Percentiles rank a stretch among this genome's conserved stretches.
phyloP scores from a whole-genome alignment of 345 rosid genomes.

The Turritis glabra region DNA sequence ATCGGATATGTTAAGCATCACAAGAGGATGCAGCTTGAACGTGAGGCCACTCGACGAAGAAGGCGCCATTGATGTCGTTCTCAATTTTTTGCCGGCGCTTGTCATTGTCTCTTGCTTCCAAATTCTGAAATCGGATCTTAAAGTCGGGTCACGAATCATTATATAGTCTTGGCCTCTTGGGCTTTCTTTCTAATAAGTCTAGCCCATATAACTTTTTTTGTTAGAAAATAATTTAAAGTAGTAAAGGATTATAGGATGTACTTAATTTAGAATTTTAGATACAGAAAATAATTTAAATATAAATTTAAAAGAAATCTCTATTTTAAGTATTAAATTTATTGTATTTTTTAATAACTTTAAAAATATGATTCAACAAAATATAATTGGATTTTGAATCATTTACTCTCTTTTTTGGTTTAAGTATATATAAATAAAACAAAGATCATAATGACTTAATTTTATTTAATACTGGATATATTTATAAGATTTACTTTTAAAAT shows the following conservation, averaged over 20 bases:
- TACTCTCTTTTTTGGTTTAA: background rate
- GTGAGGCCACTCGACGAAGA: conserved; percentile 95
- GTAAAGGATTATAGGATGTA: background rate
- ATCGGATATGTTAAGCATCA: conserved; percentile 87
- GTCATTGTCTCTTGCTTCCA: background rate
- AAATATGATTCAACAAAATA: background rate
- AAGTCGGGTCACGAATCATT: conserved; percentile 1
- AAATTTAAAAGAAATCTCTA: background rate
- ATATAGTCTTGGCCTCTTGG: conserved; percentile 19
- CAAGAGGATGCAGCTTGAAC: conserved; percentile 94
- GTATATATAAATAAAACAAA: background rate
- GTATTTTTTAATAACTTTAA: background rate
- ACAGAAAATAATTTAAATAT: background rate
- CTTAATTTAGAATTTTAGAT: background rate
- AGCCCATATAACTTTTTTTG: conserved; percentile 1
- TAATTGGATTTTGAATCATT: background rate
- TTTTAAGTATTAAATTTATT: background rate
- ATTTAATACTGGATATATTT: background rate
- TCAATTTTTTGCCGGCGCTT: conserved; percentile 11
- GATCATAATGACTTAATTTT: background rate
- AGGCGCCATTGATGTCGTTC: conserved; percentile 61
- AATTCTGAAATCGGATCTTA: background rate
- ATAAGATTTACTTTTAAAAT: background rate
- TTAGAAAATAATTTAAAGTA: background rate
- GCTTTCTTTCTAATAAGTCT: background rate